These are phyloP conservation scores for Colletotrichum shisoi DNA, from an alignment of 2,329 filamentous ascomycete species.

Conservation along the genomic window DNA sequence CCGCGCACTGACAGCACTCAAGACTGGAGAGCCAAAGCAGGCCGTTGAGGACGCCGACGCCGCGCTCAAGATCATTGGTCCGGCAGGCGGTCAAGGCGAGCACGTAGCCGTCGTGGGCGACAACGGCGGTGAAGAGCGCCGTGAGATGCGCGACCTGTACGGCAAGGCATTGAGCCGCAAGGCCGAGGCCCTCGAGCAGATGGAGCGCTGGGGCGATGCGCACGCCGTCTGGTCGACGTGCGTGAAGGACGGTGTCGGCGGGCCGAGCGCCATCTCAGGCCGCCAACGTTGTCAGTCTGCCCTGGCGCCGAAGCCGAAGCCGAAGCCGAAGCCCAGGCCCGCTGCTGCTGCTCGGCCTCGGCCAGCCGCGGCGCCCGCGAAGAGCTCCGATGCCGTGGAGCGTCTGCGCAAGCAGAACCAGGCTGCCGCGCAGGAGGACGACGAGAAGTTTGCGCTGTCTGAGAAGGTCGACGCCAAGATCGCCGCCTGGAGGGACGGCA, in stretches of 20 bases:
- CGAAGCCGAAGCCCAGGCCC: constrained; percentile 56
- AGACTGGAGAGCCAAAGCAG: constrained; percentile 89
- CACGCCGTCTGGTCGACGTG: constrained; percentile 80
- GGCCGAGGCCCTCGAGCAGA: constrained; percentile 92
- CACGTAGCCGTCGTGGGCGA: constrained; percentile 71
- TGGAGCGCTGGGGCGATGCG: constrained; percentile 93
- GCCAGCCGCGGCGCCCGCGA: constrained; percentile 56
- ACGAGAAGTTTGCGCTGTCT: constrained; percentile 88
- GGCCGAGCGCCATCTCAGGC: constrained; percentile 81
- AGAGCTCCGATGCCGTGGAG: constrained; percentile 78
- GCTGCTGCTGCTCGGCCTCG: constrained; percentile 47
- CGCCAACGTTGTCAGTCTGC: constrained; percentile 90
- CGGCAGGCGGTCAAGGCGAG: constrained; percentile 80
- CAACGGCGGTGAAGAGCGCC: constrained; percentile 66
- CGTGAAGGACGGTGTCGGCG: constrained; percentile 86
- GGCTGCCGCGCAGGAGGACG: constrained; percentile 84
- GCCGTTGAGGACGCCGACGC: constrained; percentile 85
- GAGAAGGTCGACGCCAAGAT: constrained; percentile 86
- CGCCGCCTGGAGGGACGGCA: constrained; percentile 84
- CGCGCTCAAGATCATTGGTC: constrained; percentile 81
- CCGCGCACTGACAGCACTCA: constrained; percentile 85
- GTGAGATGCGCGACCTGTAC: constrained; percentile 92
- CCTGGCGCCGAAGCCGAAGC: constrained; percentile 75
- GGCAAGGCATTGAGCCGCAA: constrained; percentile 94
- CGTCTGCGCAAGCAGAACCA: constrained; percentile 83